Evolutionary conservation across 257 asterid genomes (phyloP), one percentile per base, ranked within the genome.

Genomic region (Nicotiana tabacum): DNA sequence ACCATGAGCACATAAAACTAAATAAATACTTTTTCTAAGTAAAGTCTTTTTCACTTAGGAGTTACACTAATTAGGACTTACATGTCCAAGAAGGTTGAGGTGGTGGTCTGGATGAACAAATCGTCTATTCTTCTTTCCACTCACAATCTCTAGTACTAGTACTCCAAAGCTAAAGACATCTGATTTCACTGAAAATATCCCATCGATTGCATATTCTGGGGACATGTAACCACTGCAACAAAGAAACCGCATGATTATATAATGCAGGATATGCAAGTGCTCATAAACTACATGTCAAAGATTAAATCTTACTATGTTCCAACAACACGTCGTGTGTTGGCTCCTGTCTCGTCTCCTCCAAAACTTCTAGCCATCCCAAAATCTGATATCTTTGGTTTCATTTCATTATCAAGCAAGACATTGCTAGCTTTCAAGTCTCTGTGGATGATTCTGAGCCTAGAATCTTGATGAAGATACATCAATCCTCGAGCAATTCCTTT

Each of bases 331-430:
- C 21, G 69, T 18, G 94, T 92, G 58, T 84, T 89, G 58, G 85
- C 92, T 81, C 78, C 88, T 1, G 86, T 89, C 68, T 90, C 92
- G 27, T 87, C 77, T 43, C 87, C 92, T 83, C 84, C 89, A 3
- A 86, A 86, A 55, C 78, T 84, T 83, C 86, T 87, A 2, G 93
- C 93, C 24, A 87, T 67, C 17, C 97, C 92, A 56, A 90, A 92
- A 58, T 92, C 91, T 13, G 94, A 90, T 80, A 89, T 92, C 84
- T 89, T 92, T 0, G 96, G 94, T 76, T 88, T 86, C 85, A 88
- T 82, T 6, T 86, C 85, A 4, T 39, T 43, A 78, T 90, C 94
- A 16, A 92, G 88, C 53, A 92, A 83, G 29, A 90, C 84, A 29
- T 90, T 90, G 90, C 96, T 89, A 0, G 90, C 83, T 84, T 90